Evolutionary conservation across 2,329 filamentous ascomycete species (phyloP), one percentile per base, ranked within the genome.

Genomic region (Thielaviopsis punctulata): DNA sequence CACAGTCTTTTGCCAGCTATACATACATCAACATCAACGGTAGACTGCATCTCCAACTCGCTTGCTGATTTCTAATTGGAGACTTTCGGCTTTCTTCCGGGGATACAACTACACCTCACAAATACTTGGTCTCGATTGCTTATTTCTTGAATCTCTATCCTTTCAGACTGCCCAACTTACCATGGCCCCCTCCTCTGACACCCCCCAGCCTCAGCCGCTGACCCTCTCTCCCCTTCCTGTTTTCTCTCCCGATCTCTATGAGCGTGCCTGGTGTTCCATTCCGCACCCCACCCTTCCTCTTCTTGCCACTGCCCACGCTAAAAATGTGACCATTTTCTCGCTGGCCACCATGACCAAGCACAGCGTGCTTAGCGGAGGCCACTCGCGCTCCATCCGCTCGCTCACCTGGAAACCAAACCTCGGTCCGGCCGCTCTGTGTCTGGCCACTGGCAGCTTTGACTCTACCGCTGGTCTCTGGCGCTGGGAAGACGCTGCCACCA

Each of bases 361-460:
- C 62, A 87, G 82, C 61, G 77, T 76, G 19, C 80, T 96, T 52
- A 80, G 82, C 7, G 89, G 88, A 55, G 92, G 90, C 7, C 92
- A 98, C 68, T 86, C 87, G 59, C 84, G 92, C 53, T 92, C 84
- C 60, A 80, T 98, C n/a, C 79, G 92, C 52, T 79, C 80, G 48
- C 79, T 82, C 19, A 82, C 86, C 36, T 98, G 92, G 92, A 94
- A 94, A 67, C 88, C 89, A 0, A 73, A 75, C 55, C 67, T 77
- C 44, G 68, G 73, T 13, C 67, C 69, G 2, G 67, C 72, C 56
- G 78, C 81, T 62, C 81, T 85, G 52, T 86, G 90, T 45, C 76
- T 96, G 15, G 89, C 90, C 4, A 95, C 89, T 0, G 92, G 87
- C 3, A 92, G 84, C 64, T 98, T 98, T 63, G 92, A 98, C 65